Percentiles rank a stretch among this genome's conserved stretches.
These are phyloP conservation scores for Fusarium sp. DNA, from an alignment of 2,329 filamentous ascomycete genomes.

Conservation along the genomic window DNA sequence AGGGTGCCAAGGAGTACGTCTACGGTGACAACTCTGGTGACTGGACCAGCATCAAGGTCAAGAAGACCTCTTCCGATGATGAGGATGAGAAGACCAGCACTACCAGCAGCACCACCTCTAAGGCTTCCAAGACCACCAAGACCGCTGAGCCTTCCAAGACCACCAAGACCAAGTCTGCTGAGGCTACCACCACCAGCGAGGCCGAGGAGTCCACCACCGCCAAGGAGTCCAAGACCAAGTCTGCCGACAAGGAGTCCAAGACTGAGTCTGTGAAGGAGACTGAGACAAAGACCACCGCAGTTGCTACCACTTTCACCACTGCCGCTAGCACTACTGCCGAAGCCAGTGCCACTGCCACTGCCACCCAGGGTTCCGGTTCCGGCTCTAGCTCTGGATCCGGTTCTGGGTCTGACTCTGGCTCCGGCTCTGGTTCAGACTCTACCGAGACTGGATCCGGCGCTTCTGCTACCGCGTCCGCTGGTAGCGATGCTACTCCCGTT, in stretches of 20 bases:
- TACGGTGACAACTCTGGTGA: constrained; percentile 66
- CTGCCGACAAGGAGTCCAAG: constrained; percentile 23
- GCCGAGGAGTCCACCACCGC: constrained; percentile 29
- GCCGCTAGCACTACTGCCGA: constrained; percentile 22
- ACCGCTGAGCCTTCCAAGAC: constrained; percentile 30
- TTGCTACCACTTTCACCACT: constrained; percentile 42
- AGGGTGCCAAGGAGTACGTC: constrained; percentile 66
- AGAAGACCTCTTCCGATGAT: constrained; percentile 54
- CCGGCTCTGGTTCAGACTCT: constrained; percentile 25
- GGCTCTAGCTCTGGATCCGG: constrained; percentile 43
- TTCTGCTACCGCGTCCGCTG: constrained; percentile 30
- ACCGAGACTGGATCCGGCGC: constrained; percentile 21
- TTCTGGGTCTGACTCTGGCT: neutral
- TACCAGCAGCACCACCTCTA: constrained; percentile 28
- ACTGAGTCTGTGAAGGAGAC: constrained; percentile 24
- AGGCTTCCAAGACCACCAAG: constrained; percentile 35
- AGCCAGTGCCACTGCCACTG: constrained; percentile 29
- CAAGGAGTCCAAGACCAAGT: constrained; percentile 36
- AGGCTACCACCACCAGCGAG: constrained; percentile 29
- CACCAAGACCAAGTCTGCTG: constrained; percentile 33
- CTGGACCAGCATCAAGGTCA: constrained; percentile 67
- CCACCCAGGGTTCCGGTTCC: constrained; percentile 29
- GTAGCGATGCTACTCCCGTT: constrained; percentile 31
- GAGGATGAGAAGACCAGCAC: constrained; percentile 42
- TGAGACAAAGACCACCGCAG: constrained; percentile 26